Evolutionary conservation across 1,284 basidiomycete species (phyloP).

Genomic region (Thelephora terrestris): DNA sequence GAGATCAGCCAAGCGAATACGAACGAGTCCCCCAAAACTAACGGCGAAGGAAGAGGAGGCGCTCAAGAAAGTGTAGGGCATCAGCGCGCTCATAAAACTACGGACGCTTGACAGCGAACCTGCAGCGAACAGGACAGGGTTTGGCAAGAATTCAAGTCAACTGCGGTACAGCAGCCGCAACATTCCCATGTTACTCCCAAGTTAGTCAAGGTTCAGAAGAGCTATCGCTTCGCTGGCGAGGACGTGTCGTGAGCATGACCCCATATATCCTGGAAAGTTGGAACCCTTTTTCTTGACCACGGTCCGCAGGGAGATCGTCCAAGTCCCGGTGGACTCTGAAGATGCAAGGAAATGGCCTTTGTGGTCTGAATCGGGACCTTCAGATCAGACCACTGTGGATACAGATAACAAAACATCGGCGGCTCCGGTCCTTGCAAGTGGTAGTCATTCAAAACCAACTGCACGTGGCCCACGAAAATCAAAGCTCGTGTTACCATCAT

Average conservation of each 20-base stretch:
- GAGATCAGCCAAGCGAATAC: conserved; percentile 16
- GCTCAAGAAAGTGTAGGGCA: conserved; percentile 27
- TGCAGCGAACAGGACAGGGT: conserved; percentile 38
- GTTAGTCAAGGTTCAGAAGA: conserved; percentile 56
- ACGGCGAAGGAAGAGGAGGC: conserved; percentile 25
- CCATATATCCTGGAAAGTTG: no score
- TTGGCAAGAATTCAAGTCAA: conserved; percentile 48
- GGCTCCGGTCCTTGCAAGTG: conserved; percentile 9
- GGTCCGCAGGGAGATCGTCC: conserved; percentile 50
- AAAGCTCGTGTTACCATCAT: conserved; percentile 39
- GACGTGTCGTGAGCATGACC: conserved; percentile 46
- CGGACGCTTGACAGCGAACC: conserved; percentile 1
- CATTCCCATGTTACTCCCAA: conserved; percentile 15
- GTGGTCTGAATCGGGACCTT: conserved; percentile 12
- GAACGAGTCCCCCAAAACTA: conserved; percentile 15
- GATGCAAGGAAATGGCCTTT: conserved; percentile 68
- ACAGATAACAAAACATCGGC: conserved; percentile 6
- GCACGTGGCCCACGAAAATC: conserved; percentile 55
- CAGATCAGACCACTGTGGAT: conserved; percentile 6
- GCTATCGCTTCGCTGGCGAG: conserved; percentile 65
- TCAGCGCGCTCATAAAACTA: not conserved
- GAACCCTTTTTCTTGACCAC: conserved; percentile 2
- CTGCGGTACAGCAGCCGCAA: conserved; percentile 9
- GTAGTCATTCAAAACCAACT: conserved; percentile 11
- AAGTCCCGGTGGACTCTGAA: conserved; percentile 58